phyloP scores from a whole-genome alignment of 768 basidiomycete genomes.

The Boletus bicolor region DNA sequence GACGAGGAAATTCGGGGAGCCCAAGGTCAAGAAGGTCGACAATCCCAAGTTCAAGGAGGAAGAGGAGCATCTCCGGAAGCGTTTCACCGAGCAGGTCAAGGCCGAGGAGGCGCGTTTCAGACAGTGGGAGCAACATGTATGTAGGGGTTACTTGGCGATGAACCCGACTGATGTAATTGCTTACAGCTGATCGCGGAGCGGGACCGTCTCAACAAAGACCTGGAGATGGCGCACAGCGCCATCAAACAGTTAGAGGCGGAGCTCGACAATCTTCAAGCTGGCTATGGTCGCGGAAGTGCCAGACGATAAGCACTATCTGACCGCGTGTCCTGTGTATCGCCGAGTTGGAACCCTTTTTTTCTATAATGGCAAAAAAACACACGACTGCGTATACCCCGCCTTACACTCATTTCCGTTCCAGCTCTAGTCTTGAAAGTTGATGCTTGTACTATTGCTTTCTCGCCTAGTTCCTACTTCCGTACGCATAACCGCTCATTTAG shows the following conservation, averaged over 20 bases:
- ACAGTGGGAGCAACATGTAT: constrained; percentile 98
- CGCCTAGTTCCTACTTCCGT: not conserved
- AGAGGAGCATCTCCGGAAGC: constrained; percentile 92
- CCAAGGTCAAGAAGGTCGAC: constrained; percentile 97
- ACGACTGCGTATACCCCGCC: constrained; percentile 26
- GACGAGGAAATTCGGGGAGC: constrained; percentile 97
- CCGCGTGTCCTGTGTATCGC: not conserved
- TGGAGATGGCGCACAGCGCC: constrained; percentile 87
- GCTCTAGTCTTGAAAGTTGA: constrained; percentile 7
- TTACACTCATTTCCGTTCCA: constrained; percentile 20
- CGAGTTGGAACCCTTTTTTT: constrained; percentile 3
- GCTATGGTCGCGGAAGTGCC: constrained; percentile 66
- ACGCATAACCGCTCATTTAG: constrained; percentile 25
- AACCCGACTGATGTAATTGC: constrained; percentile 15
- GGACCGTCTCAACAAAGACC: constrained; percentile 97
- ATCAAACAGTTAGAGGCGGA: constrained; percentile 92
- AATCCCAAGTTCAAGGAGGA: constrained; percentile 99
- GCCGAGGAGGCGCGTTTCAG: constrained; percentile 95
- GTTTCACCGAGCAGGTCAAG: constrained; percentile 99
- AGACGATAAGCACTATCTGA: constrained; percentile 21
- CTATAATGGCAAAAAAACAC: constrained; percentile 6
- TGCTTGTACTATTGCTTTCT: constrained; percentile 2
- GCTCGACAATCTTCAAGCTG: constrained; percentile 84
- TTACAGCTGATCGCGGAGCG: constrained; percentile 93
- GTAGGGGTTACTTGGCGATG: constrained; percentile 24